These are phyloP conservation scores for Harringtonia aguacate DNA, from an alignment of 2,329 filamentous ascomycete genomes.

Conservation along the genomic window DNA sequence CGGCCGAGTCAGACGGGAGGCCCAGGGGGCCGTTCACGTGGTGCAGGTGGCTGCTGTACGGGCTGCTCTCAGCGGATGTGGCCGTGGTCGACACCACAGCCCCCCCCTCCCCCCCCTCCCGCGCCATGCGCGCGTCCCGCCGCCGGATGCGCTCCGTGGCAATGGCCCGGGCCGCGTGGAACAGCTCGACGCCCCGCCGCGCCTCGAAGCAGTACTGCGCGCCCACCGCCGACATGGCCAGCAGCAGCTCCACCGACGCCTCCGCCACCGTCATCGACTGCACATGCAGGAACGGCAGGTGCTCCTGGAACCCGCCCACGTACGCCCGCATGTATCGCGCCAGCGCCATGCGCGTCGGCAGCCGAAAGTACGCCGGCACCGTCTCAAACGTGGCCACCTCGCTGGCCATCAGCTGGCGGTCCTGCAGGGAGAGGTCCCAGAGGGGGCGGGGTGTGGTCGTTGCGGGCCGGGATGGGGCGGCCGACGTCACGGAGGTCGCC, in stretches of 20 bases:
- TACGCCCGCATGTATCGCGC: slow-evolving; percentile 12
- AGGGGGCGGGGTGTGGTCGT: too few relatives aligned
- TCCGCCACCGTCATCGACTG: slow-evolving; percentile 6
- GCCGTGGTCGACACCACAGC: too few relatives aligned
- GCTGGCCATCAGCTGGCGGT: too few relatives aligned
- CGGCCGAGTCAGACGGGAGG: too few relatives aligned
- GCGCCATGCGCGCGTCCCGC: slow-evolving; percentile 32
- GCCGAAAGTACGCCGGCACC: too few relatives aligned
- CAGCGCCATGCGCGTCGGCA: slow-evolving; percentile 11
- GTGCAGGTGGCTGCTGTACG: too few relatives aligned
- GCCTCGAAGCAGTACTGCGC: slow-evolving; percentile 38
- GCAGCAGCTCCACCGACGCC: slow-evolving; percentile 27
- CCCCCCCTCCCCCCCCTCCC: too few relatives aligned
- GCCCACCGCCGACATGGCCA: slow-evolving; percentile 38
- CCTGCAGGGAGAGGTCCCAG: too few relatives aligned
- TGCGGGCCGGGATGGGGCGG: too few relatives aligned
- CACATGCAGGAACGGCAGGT: slow-evolving; percentile 28
- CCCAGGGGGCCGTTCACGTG: slow-evolving; percentile 6
- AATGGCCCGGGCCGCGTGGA: slow-evolving; percentile 44
- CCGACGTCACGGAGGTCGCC: too few relatives aligned
- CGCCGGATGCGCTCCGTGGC: slow-evolving; percentile 38
- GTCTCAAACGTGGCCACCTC: too few relatives aligned
- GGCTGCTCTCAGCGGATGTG: too few relatives aligned
- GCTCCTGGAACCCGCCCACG: slow-evolving; percentile 28
- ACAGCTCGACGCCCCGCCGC: slow-evolving; percentile 40